Evolutionary conservation across 306 rosid genomes (phyloP).

Genomic region (Gynostemma pentaphyllum): DNA sequence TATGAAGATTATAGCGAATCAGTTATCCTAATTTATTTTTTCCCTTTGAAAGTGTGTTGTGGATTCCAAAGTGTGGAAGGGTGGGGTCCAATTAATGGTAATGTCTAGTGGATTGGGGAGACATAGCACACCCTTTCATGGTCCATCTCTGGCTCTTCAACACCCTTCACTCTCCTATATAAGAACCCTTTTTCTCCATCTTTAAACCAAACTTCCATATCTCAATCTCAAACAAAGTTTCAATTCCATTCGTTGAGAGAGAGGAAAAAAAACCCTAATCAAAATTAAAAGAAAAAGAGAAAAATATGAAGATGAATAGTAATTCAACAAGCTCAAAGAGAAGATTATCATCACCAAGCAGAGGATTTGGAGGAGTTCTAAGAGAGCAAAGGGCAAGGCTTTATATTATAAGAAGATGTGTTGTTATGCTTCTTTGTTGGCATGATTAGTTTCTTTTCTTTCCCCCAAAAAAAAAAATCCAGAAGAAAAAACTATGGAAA

Average conservation of each 20-base stretch:
- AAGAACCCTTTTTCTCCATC: conserved; percentile 19
- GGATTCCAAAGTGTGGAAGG: background rate
- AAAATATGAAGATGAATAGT: conserved; percentile 54
- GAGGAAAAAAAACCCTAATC: background rate
- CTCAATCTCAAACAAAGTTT: conserved; percentile 10
- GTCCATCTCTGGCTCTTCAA: conserved; percentile 47
- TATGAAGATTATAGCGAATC: too few relatives aligned
- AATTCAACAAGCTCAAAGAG: conserved; percentile 47
- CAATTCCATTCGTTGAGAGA: too few relatives aligned
- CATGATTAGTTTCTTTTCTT: conserved; percentile 34
- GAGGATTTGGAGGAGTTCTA: conserved; percentile 76
- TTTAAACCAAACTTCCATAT: background rate
- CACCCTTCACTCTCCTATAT: conserved; percentile 20
- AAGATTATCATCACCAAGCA: conserved; percentile 47
- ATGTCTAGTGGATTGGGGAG: conserved; percentile 55
- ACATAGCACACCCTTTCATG: conserved; percentile 74
- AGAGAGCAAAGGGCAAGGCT: conserved; percentile 82
- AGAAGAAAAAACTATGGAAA: background rate
- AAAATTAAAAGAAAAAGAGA: background rate
- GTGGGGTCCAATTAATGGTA: conserved; percentile 41
- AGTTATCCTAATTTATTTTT: too few relatives aligned
- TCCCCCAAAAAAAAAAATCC: background rate
- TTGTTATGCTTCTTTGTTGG: conserved; percentile 98
- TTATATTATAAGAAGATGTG: conserved; percentile 89
- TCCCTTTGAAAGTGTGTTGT: too few relatives aligned